Base-by-base conservation (phyloP, 371 early-diverging fungal species). In the Synchytrium microbalum region DNA sequence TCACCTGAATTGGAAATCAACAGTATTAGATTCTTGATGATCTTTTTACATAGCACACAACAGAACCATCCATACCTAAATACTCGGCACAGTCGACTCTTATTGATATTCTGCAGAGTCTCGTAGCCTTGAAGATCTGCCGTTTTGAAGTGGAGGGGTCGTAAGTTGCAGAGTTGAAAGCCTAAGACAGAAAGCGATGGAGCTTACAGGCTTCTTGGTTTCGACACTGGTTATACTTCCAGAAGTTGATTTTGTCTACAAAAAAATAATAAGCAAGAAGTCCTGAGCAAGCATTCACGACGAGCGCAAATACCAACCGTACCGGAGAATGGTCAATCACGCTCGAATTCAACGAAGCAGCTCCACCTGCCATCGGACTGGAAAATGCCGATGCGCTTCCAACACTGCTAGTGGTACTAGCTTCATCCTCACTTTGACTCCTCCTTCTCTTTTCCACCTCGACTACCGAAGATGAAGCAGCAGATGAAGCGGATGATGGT, bases 41-140 rank as follows among this genome's bases (percentile, higher is more conserved):
- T 19, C 23, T 51, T 14, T 26, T 52, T 32, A 53, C 32, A 13
- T 13, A 30, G 25, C 13, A n/a, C n/a, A 32, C 32, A 32, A 14
- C 24, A 69, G n/a, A 19, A 16, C 28, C 24, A 26, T 26, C 54
- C 72, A 5, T 64, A 70, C 77, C 76, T 19, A 76, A 27, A 25
- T 68, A 68, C 25, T 80, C 79, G 3, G 80, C 80, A 52, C 81
- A 82, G 58, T 70, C 76, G 55, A 82, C 72, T 58, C 65, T 26
- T n/a, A 77, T 69, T 3, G 64, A 62, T 57, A 82, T 59, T 27
- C 81, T 62, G 60, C 83, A 82, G 26, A 82, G 59, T 16, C 80
- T 38, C 29, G 59, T 68, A 1, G 83, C 79, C 53, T 70, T 73
- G 67, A 82, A 81, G 2, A 29, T 32, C 74, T 75, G 53, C 24